Conservation (phyloP, 2,329 filamentous ascomycete genomes). For the Botrytis cinerea region DNA sequence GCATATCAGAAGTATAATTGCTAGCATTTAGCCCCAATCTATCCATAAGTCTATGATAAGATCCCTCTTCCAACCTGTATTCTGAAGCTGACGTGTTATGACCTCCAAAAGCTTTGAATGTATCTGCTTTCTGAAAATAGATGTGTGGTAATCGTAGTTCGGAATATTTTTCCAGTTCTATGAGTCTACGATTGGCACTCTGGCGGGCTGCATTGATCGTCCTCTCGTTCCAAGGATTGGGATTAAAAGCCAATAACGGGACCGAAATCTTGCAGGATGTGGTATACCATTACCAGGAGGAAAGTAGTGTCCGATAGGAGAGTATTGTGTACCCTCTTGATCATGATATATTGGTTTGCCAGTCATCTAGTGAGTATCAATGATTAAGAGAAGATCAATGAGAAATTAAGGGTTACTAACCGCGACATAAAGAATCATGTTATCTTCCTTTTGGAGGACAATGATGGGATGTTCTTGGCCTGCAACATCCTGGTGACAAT, state of each 20-base stretch:
- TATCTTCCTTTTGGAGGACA: background rate
- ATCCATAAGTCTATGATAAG: slow-evolving; percentile 7
- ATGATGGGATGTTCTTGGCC: background rate
- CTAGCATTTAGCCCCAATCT: background rate
- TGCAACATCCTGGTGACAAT: background rate
- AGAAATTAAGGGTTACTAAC: too few relatives aligned
- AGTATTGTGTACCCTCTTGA: background rate
- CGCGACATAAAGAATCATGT: background rate
- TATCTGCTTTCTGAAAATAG: background rate
- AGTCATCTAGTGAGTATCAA: background rate
- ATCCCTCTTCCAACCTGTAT: background rate
- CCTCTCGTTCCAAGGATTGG: background rate
- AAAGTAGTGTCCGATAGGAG: background rate
- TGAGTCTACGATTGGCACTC: background rate
- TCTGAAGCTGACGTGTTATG: background rate
- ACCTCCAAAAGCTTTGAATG: background rate
- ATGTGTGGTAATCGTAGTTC: background rate
- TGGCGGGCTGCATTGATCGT: background rate
- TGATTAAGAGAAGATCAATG: background rate
- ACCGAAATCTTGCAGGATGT: too few relatives aligned
- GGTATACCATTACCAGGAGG: too few relatives aligned
- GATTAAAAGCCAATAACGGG: background rate
- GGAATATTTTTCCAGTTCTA: background rate
- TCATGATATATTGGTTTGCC: background rate
- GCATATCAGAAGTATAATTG: background rate